Conservation (phyloP, 768 basidiomycete genomes). For the Tubosaeta sp. region DNA sequence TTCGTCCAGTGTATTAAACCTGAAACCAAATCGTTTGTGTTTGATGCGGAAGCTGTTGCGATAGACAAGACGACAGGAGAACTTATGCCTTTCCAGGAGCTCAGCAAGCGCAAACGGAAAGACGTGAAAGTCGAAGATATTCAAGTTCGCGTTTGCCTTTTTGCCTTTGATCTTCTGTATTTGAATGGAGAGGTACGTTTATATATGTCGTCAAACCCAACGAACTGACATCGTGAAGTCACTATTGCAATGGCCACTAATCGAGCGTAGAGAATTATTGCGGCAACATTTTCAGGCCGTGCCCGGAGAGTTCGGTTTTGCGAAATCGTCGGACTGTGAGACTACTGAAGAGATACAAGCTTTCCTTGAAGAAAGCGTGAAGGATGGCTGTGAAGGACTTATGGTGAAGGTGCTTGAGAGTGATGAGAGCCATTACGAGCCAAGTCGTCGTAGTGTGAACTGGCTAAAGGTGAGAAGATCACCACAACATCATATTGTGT, state of each 20-base stretch:
- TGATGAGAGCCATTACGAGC: slow-evolving; percentile 91
- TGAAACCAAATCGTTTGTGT: slow-evolving; percentile 81
- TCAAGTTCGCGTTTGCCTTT: slow-evolving; percentile 92
- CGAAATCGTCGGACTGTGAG: slow-evolving; percentile 84
- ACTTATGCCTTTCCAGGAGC: slow-evolving; percentile 97
- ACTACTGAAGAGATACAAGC: slow-evolving; percentile 90
- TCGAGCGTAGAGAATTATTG: slow-evolving; percentile 73
- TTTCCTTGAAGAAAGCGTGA: slow-evolving; percentile 95
- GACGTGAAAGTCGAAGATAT: slow-evolving; percentile 98
- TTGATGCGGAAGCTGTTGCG: slow-evolving; percentile 96
- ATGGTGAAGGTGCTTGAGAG: slow-evolving; percentile 99
- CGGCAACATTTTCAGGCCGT: slow-evolving; percentile 77
- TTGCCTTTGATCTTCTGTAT: slow-evolving; percentile 95
- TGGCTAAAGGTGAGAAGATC: slow-evolving; percentile 83
- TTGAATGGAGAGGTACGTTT: slow-evolving; percentile 84
- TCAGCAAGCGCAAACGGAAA: slow-evolving; percentile 91
- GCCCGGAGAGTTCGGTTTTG: slow-evolving; percentile 89
- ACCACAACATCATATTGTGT: neutral
- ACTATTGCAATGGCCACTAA: slow-evolving; percentile 69
- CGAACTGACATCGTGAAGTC: slow-evolving; percentile 48
- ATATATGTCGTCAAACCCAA: neutral
- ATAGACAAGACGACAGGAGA: slow-evolving; percentile 81
- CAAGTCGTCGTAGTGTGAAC: slow-evolving; percentile 91
- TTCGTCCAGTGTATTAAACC: slow-evolving; percentile 74
- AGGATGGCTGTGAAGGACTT: slow-evolving; percentile 96